These are phyloP conservation scores for Venturia asperata DNA, from an alignment of 2,329 filamentous ascomycete genomes.

Conservation along the genomic window DNA sequence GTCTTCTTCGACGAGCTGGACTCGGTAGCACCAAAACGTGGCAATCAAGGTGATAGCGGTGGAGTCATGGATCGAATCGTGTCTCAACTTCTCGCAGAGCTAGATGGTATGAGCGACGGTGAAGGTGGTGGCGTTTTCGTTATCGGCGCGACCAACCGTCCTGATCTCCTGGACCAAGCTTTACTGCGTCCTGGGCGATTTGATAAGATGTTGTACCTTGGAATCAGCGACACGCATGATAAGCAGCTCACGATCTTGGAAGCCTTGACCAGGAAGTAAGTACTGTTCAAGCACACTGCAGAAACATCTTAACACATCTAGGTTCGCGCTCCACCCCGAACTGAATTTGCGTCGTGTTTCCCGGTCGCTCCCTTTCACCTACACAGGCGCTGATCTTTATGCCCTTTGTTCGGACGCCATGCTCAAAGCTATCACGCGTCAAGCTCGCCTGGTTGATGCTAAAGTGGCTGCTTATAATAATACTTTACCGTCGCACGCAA, in stretches of 20 bases:
- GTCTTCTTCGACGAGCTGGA: slow-evolving; percentile 94
- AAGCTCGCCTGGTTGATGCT: slow-evolving; percentile 73
- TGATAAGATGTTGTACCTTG: slow-evolving; percentile 97
- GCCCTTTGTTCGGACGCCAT: slow-evolving; percentile 96
- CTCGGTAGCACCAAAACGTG: slow-evolving; percentile 89
- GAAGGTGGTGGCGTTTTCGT: slow-evolving; percentile 86
- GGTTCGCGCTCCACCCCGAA: slow-evolving; percentile 75
- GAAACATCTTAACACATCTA: slow-evolving; percentile 30
- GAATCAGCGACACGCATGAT: slow-evolving; percentile 91
- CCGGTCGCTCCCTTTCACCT: slow-evolving; percentile 78
- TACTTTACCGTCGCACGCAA: slow-evolving; percentile 14
- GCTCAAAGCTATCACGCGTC: slow-evolving; percentile 94
- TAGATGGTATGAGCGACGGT: slow-evolving; percentile 95
- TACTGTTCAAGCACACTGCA: slow-evolving; percentile 24
- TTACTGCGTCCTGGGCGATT: slow-evolving; percentile 84
- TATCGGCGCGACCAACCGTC: slow-evolving; percentile 91
- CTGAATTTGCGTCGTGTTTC: slow-evolving; percentile 71
- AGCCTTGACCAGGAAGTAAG: slow-evolving; percentile 86
- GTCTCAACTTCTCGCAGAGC: slow-evolving; percentile 84
- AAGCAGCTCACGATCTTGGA: slow-evolving; percentile 94
- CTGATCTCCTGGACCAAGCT: slow-evolving; percentile 86
- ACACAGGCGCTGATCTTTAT: slow-evolving; percentile 96
- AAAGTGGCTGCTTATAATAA: slow-evolving; percentile 68
- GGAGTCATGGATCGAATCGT: slow-evolving; percentile 99
- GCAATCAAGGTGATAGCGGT: slow-evolving; percentile 93